Evolutionary conservation across 176 grass and related monocot genomes (phyloP), one percentile per base, ranked within the genome.

Genomic region (Oryza brachyantha): DNA sequence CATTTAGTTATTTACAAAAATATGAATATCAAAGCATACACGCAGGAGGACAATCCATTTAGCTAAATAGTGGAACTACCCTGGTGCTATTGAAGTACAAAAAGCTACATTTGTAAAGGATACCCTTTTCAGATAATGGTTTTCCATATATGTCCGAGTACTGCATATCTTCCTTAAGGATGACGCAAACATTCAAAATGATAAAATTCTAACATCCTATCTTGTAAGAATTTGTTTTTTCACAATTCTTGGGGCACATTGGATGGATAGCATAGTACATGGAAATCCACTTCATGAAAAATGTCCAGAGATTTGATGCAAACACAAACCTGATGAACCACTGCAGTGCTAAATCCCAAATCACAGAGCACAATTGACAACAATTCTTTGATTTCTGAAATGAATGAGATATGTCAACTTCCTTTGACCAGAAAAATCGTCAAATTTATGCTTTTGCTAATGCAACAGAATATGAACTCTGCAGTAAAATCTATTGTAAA

Each of bases 371-470:
- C 90, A 81, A 94, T 77, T 66, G 95, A 94, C 34, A 98, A 43
- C 87, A 94, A 91, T 64, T 98, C 95, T 72, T 90, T 98, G 73
- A 98, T 92, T 92, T 98, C 95, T 98, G 89, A 24, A 68, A 75
- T 42, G 2, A 29, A 89, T 84, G 24, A 4, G 67, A 72, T 45
- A 61, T 61, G 79, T 83, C 35, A 86, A 60, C 13, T 50, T 81
- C 19, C 13, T 36, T 70, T 76, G 22, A 64, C 12, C 10, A 76
- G 12, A 22, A 80, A 84, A 57, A 37, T 7, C n/a, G 69, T 55
- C 8, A 68, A 13, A 68, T 68, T 29, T 8, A 38, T 7, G 34
- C 5, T 68, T 74, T 52, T 32, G 31, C 31, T 32, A 32, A 32
- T 39, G 12, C 50, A 73, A 63, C 3, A 17, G 28, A 83, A 29